Conservation (phyloP, 768 basidiomycete species). For the Tulasnella sp. region DNA sequence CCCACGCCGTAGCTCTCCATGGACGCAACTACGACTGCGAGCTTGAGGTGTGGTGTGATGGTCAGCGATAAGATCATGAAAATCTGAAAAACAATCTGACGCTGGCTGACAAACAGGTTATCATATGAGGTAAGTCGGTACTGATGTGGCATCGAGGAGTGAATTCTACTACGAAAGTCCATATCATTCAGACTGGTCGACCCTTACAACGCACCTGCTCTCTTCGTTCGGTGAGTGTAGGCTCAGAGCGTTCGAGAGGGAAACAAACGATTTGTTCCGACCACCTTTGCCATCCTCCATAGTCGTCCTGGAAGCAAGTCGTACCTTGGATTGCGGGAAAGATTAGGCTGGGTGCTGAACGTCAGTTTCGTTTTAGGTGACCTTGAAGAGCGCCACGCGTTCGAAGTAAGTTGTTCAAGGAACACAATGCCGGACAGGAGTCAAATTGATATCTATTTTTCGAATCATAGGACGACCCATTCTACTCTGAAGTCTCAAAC, state of each 20-base stretch:
- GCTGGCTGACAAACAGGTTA: background rate
- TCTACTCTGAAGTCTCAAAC: conserved; percentile 88
- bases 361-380: too few species aligned
- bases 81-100: conserved; percentile 35
- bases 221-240: conserved; percentile 46
- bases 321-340: too few species aligned
- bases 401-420: too few species aligned
- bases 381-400: too few species aligned
- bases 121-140: conserved; percentile 21
- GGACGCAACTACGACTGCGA: conserved; percentile 91
- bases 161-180: too few species aligned
- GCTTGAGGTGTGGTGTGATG: conserved; percentile 88
- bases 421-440: conserved; percentile 55
- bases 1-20: conserved; percentile 83
- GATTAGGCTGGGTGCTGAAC: too few species aligned
- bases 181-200: conserved; percentile 34
- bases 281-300: too few species aligned
- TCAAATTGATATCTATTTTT: conserved; percentile 39
- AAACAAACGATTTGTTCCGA: too few species aligned
- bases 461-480: conserved; percentile 82
- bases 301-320: too few species aligned
- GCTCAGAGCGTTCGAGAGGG: too few species aligned
- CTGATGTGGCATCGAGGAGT: background rate
- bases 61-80: conserved; percentile 67
- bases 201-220: conserved; percentile 84